Evolutionary conservation across 1,284 basidiomycete species (phyloP), one percentile per base, ranked within the genome.

Genomic region (Tilletia walkeri): DNA sequence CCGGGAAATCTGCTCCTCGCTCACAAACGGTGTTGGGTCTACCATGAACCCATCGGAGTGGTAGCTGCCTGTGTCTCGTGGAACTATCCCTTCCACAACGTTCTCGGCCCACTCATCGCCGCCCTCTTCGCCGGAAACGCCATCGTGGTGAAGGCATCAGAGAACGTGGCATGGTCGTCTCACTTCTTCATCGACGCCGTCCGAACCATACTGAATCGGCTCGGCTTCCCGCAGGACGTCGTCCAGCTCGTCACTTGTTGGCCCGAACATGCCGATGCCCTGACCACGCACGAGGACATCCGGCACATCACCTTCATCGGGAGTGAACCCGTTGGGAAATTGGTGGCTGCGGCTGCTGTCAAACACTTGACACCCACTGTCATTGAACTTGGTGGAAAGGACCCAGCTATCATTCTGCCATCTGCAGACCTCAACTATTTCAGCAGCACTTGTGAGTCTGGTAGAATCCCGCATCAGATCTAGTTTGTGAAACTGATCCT

Each of bases 11-110:
- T 94, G 39, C 87, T 97, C 76, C 86, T 96, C 69, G 88, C 88
- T 34, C 95, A 98, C 87, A 99, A 99, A 85, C 88, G 75, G 0
- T 80, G 80, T 69, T 38, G 92, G 82, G 92, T 98, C 6, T 86
- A 91, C 76, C 95, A 93, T 81, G 92, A 95, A 74, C 95, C 95
- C 7, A 88, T 95, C n/a, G 95, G 95, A 39, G 92, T 95, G 0
- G 92, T 96, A 10, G 89, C 91, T 54, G 95, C 91, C 0, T 91
- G 95, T 71, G 94, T 98, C 0, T 95, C 93, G 0, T 97, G 95
- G 93, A 83, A 82, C 67, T 83, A 83, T 50, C 78, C 80, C 4
- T 92, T 93, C 39, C 95, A 97, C 85, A 97, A 98, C 82, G 89
- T 91, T 0, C 91, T 95, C 86, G 94, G 93, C 0, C 95, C 95